Evolutionary conservation across 2,329 filamentous ascomycete species (phyloP).

Genomic region (Trichoderma endophyticum): DNA sequence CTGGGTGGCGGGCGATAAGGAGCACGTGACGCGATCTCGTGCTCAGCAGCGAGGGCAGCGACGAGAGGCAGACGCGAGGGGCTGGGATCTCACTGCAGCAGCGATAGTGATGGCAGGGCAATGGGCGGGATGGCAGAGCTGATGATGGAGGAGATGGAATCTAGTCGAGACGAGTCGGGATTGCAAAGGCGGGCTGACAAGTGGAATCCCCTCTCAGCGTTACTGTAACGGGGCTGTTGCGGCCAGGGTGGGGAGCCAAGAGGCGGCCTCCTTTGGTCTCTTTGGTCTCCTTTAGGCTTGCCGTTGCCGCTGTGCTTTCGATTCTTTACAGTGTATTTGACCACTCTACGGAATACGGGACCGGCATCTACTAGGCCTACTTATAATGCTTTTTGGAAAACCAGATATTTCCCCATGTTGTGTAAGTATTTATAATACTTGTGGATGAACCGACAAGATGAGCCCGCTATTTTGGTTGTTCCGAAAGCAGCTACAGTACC

Average conservation of each 20-base stretch:
- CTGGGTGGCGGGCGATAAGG: constrained; percentile 17
- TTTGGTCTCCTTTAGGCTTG: background rate
- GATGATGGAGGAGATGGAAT: constrained; percentile 17
- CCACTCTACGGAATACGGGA: background rate
- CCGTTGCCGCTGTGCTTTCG: background rate
- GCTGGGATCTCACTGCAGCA: background rate
- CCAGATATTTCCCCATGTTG: background rate
- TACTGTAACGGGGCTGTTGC: constrained; percentile 8
- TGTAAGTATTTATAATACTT: background rate
- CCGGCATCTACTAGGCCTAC: background rate
- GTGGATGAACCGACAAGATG: background rate
- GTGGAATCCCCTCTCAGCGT: constrained; percentile 15
- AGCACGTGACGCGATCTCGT: constrained; percentile 17
- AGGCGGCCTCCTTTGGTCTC: constrained; percentile 14
- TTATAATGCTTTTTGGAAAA: background rate
- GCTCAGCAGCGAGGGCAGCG: background rate
- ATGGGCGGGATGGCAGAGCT: background rate
- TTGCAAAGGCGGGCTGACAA: constrained; percentile 17
- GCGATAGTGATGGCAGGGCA: background rate
- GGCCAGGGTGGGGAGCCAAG: background rate
- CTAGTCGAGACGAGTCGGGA: background rate
- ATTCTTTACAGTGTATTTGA: background rate
- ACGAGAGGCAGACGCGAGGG: background rate
- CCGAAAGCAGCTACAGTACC: background rate
- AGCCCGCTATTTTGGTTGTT: background rate